Base-by-base conservation (phyloP, 2,329 filamentous ascomycete species). In the Penicillium glabrum region DNA sequence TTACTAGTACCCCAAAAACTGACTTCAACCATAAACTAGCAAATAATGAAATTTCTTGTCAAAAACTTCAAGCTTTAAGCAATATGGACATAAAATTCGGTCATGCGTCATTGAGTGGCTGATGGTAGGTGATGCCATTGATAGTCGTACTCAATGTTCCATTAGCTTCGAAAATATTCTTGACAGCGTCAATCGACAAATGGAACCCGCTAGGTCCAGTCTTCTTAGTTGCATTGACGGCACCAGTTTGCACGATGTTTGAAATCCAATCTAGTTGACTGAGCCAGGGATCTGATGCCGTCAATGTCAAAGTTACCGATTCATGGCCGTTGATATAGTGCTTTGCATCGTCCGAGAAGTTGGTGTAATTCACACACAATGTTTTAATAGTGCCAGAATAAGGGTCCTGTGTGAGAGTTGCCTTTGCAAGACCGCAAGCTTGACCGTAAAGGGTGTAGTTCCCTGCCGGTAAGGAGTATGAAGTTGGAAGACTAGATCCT, bases 111-210 rank as follows among this genome's bases (percentile, higher is more conserved):
- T 77, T 75, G 0, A 59, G 62, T 6, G 77, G 77, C 61, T 79
- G 78, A 3, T 62, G 54, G 59, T 75, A 80, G 26, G 57, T 59
- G 1, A 66, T 59, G 0, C 74, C 76, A 54, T 77, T 70, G 29
- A 78, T 53, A 0, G 64, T 73, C 1, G 75, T 79, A 2, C 63
- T 72, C 53, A 79, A 51, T 0, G 72, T 76, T 1, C 78, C 78
- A 56, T 73, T 79, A 0, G 77, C 75, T 8, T 75, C 57, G 59
- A 79, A 79, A 0, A 75, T 67, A 41, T 79, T 80, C 4, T 55
- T 61, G 61, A 75, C 50, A 2, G 66, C 69, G 66, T 80, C 71
- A 21, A 78, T 77, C 1, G 58, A 54, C 21, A 80, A 50, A 54
- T 77, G 74, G 51, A 79, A 77, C 1, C 77, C 76, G 1, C 62